Conservation (phyloP, 1,284 basidiomycete species). For the Chondrostereum purpureum region DNA sequence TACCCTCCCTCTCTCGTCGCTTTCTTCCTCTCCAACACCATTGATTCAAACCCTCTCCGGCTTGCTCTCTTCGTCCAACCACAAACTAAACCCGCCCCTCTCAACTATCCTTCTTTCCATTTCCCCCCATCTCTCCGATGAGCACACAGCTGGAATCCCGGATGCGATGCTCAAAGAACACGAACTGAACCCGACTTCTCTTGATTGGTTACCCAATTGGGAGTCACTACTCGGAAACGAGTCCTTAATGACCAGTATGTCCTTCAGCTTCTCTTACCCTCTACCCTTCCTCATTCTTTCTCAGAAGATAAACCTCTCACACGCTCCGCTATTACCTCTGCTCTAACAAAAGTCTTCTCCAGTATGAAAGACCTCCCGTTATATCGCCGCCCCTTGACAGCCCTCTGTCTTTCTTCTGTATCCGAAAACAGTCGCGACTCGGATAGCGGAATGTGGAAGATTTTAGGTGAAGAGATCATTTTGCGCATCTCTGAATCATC, state of each 20-base stretch:
- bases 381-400: not conserved
- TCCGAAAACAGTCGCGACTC: not conserved
- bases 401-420: not conserved
- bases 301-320: constrained; percentile 1
- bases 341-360: not conserved
- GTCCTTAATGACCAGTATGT: not conserved
- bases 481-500: not conserved
- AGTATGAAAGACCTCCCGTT: not conserved
- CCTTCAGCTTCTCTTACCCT: not conserved
- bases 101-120: constrained; percentile 47
- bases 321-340: not conserved
- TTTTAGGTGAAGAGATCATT: constrained; percentile 1
- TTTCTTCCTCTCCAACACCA: constrained; percentile 43
- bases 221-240: not conserved
- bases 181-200: not conserved
- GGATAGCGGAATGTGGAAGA: constrained; percentile 1
- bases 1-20: constrained; percentile 46
- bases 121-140: not conserved
- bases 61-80: not conserved
- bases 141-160: not conserved
- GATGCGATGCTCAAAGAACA: not conserved
- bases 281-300: constrained; percentile 7
- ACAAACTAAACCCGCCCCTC: constrained; percentile 44
- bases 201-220: not conserved
- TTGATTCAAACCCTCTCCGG: constrained; percentile 50